Percentiles rank a stretch among this genome's conserved stretches.
Evolutionary conservation across 345 rosid genomes (phyloP).

Genomic region (Raphanus sativus): DNA sequence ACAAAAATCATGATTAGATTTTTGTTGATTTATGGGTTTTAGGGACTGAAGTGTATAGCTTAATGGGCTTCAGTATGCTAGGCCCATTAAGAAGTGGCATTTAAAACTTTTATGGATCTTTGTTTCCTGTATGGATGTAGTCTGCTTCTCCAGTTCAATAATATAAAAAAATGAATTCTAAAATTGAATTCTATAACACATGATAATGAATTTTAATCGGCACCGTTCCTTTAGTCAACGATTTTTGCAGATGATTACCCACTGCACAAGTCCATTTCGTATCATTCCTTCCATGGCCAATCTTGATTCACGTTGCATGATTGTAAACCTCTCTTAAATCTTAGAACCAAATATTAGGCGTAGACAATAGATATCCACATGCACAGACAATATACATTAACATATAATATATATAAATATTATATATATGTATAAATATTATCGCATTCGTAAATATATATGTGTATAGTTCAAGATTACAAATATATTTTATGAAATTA

Average conservation of each 20-base stretch:
- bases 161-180: not conserved
- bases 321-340: conserved; percentile 11
- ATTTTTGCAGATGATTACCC: not conserved
- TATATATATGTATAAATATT: not conserved
- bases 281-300: conserved; percentile 27
- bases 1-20: not conserved
- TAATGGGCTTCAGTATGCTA: not conserved
- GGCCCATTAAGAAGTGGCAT: not conserved
- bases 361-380: conserved; percentile 19
- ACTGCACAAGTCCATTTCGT: conserved; percentile 5
- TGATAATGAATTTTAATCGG: not conserved
- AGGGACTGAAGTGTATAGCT: not conserved
- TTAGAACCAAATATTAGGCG: conserved; percentile 26
- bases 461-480: not conserved
- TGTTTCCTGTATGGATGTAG: not conserved
- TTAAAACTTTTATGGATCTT: not conserved
- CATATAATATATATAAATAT: not conserved
- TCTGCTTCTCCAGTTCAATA: not conserved
- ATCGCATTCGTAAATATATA: not conserved
- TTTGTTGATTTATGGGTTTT: not conserved
- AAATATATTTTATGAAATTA: not conserved
- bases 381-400: not conserved
- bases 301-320: conserved; percentile 26
- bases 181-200: not conserved
- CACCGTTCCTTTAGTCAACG: not conserved